phyloP scores from a whole-genome alignment of 139 green algal species.

The Closterium sp. region DNA sequence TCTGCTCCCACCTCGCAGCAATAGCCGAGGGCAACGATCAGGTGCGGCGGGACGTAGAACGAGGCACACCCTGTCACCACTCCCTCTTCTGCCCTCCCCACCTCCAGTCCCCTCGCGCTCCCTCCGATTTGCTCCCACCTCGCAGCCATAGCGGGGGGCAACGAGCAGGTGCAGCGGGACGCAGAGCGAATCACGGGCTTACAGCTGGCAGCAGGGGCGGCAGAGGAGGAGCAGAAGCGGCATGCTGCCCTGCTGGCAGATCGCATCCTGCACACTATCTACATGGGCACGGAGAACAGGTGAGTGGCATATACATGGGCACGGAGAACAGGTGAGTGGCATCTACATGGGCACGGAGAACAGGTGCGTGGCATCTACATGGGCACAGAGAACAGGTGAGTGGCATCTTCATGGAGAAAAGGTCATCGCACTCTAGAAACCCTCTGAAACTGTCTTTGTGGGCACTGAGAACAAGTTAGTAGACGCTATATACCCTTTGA shows the following conservation, averaged over 20 bases:
- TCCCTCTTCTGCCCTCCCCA: too few species aligned
- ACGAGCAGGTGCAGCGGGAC: slow-evolving; percentile 70
- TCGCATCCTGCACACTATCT: slow-evolving; percentile 82
- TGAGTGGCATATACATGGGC: slow-evolving; percentile 33
- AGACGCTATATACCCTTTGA: too few species aligned
- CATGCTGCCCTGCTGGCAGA: slow-evolving; percentile 64
- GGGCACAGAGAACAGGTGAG: too few species aligned
- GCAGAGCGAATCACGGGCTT: slow-evolving; percentile 39
- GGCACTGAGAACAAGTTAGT: too few species aligned
- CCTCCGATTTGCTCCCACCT: not conserved
- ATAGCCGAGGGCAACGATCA: too few species aligned
- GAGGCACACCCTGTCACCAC: too few species aligned
- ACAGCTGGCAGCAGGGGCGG: not conserved
- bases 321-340: not conserved
- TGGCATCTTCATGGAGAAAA: too few species aligned
- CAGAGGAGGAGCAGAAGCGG: not conserved
- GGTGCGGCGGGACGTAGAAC: too few species aligned
- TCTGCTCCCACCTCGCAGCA: too few species aligned
- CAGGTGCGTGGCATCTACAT: not conserved
- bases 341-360: not conserved
- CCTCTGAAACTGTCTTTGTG: too few species aligned
- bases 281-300: slow-evolving; percentile 94
- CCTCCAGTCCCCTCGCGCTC: too few species aligned
- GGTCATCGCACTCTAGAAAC: too few species aligned
- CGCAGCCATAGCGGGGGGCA: slow-evolving; percentile 58